phyloP scores from a whole-genome alignment of 345 rosid genomes.

The Eucalyptus rudis region DNA sequence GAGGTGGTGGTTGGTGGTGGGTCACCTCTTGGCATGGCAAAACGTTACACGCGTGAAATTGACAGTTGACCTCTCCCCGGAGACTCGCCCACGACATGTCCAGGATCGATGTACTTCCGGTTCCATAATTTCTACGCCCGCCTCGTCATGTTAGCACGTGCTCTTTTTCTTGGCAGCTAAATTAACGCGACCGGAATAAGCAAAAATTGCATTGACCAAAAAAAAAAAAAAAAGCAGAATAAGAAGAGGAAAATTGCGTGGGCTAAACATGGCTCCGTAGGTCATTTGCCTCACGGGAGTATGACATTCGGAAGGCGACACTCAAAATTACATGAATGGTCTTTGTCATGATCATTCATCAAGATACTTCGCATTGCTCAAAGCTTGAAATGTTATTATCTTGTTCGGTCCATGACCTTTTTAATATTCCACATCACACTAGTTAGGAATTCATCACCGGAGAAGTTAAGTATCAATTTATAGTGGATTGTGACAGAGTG shows the following conservation, averaged over 20 bases:
- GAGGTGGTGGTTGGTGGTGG: not conserved
- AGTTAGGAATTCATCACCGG: not conserved
- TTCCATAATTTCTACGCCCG: not conserved
- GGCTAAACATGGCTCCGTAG: not conserved
- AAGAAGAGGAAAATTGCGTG: not conserved
- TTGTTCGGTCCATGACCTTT: not conserved
- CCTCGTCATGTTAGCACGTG: not conserved
- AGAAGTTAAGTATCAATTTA: fast-evolving
- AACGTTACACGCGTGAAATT: not conserved
- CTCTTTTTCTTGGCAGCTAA: not conserved
- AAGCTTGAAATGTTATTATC: not conserved
- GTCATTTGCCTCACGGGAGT: not conserved
- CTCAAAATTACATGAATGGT: not conserved
- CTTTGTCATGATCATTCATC: not conserved
- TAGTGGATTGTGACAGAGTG: too few species aligned
- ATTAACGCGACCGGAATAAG: not conserved
- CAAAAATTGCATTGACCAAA: not conserved
- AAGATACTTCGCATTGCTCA: not conserved
- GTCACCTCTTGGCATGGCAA: not conserved
- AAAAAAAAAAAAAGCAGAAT: too few species aligned
- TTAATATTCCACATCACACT: not conserved
- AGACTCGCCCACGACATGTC: not conserved
- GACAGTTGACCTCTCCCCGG: not conserved
- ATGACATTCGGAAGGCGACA: not conserved
- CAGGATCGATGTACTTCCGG: not conserved